Evolutionary conservation across 371 early-diverging fungal genomes (phyloP), one percentile per base, ranked within the genome.

Genomic region (Mortierella sp.): DNA sequence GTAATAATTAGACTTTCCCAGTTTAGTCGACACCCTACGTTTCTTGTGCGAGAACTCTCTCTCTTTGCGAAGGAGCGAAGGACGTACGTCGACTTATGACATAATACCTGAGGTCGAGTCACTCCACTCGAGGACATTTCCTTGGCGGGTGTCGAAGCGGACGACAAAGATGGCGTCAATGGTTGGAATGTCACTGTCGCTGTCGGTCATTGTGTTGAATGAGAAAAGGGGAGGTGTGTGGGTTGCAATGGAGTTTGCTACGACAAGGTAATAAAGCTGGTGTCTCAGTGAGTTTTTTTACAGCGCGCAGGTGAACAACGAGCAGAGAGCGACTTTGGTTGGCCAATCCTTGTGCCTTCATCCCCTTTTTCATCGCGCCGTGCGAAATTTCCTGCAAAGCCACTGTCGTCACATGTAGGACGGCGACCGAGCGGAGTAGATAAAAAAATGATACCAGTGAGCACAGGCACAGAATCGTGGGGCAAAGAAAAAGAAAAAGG

Each of bases 71-170:
- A 26, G 13, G 26, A 53, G 53, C 41, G 22, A 11, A 19, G 37
- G 31, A n/a, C 37, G n/a, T 4, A 45, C 29, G 47, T 63, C 19
- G 53, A n/a, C 47, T 29, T 19, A 8, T 5, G 37, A 58, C 48
- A 29, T 26, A 55, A 55, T 55, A 72, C 75, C 80, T 47, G 80
- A 68, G 4, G 58, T 63, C 34, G 76, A 44, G 5, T 73, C 43
- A 37, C 80, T 70, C 91, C 92, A 92, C 64, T 89, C 91, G 43
- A 92, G 78, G 1, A 88, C 79, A 75, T 92, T 92, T 44, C 92
- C 92, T 50, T 73, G 85, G 19, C 86, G 84, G 13, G 88, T 87
- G 77, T 92, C 91, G 68, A 92, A 92, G 34, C 89, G 86, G 61
- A 85, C 87, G 16, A 91, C 79, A 74, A 91, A 92, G 19, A 91